Conservation (phyloP, 2,329 filamentous ascomycete species). For the Colletotrichum phormii region DNA sequence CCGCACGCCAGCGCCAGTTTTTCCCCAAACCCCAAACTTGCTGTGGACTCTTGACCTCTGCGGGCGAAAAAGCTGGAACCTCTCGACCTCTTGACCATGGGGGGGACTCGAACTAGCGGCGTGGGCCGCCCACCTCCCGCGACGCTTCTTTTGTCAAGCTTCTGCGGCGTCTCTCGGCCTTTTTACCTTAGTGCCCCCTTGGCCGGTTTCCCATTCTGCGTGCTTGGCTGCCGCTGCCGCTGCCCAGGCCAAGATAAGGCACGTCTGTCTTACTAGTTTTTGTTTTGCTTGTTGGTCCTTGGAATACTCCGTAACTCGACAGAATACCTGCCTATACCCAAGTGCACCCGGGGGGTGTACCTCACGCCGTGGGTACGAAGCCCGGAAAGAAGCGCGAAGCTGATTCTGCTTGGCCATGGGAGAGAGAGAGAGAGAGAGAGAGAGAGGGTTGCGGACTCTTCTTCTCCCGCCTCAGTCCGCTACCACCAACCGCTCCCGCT, state of each 20-base stretch:
- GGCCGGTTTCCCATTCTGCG: neutral
- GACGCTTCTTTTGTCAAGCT: neutral
- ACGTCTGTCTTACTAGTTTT: neutral
- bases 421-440: no score
- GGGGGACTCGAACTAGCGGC: neutral
- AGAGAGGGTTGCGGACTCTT: no score
- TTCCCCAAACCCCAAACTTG: neutral
- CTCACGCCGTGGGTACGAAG: neutral
- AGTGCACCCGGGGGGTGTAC: neutral
- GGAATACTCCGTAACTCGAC: neutral
- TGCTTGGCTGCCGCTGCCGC: neutral
- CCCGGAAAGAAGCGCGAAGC: neutral
- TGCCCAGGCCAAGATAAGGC: neutral
- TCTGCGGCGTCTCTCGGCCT: neutral
- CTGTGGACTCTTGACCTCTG: neutral
- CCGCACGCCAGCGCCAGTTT: neutral
- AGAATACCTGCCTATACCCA: neutral
- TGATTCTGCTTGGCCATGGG: neutral
- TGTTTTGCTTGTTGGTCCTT: neutral
- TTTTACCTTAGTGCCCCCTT: neutral
- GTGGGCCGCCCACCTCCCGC: neutral
- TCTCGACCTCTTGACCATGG: neutral
- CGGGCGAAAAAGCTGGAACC: neutral
- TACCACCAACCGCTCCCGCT: neutral
- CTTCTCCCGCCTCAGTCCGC: no score